Evolutionary conservation across 441 rosid species (phyloP).

Genomic region (Pelargonium exstipulatum): DNA sequence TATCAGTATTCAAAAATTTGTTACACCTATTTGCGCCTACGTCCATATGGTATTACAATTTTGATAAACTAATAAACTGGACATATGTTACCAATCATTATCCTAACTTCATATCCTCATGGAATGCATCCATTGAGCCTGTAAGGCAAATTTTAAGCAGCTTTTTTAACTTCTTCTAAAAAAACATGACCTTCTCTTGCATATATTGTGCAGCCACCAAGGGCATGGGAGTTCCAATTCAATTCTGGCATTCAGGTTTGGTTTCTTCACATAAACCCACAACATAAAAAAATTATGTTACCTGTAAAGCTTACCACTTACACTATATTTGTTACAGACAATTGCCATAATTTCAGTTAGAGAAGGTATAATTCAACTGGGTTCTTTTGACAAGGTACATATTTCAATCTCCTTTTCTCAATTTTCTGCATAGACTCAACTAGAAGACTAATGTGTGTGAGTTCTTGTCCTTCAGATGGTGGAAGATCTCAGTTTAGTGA

Average conservation of each 20-base stretch:
- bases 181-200: slow-evolving; percentile 1
- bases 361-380: slow-evolving; percentile 69
- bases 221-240: slow-evolving; percentile 64
- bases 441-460: neutral
- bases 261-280: slow-evolving; percentile 8
- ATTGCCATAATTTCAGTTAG: slow-evolving; percentile 62
- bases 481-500: slow-evolving; percentile 63
- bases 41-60: no score
- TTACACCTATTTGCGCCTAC: no score
- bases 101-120: slow-evolving; percentile 38
- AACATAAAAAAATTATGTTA: neutral
- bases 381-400: slow-evolving; percentile 56
- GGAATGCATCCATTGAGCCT: slow-evolving; percentile 51
- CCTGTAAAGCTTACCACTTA: neutral
- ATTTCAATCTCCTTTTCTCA: neutral
- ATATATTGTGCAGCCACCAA: slow-evolving; percentile 42
- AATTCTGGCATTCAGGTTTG: slow-evolving; percentile 68
- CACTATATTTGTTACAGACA: slow-evolving; percentile 35
- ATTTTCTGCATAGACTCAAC: neutral
- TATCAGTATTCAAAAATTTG: no score
- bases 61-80: no score
- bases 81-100: no score
- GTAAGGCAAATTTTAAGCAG: slow-evolving; percentile 34
- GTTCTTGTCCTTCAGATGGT: slow-evolving; percentile 30
- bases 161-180: neutral